Conservation (phyloP, 1,139 yeast genomes). For the Kodamaea arcana region DNA sequence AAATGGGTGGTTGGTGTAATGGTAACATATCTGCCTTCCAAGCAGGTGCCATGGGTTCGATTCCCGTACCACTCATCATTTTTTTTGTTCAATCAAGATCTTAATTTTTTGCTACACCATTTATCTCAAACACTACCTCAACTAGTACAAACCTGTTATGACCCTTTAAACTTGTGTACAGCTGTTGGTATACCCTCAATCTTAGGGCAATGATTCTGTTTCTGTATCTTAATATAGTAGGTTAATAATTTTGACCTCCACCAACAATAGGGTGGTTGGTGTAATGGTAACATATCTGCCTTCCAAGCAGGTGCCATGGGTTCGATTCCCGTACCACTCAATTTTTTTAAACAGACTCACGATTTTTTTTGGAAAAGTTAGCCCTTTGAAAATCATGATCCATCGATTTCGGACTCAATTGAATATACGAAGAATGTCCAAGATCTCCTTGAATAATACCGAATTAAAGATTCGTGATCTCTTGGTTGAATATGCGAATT, state of each 20-base stretch:
- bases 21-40: slow-evolving; percentile 65
- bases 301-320: slow-evolving; percentile 82
- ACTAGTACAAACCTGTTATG: no score
- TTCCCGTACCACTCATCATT: slow-evolving; percentile 66
- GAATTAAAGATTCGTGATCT: slow-evolving; percentile 47
- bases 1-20: slow-evolving; percentile 47
- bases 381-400: background rate
- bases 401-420: background rate
- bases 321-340: slow-evolving; percentile 82
- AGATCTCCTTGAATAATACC: slow-evolving; percentile 38
- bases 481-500: slow-evolving; percentile 40
- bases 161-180: no score
- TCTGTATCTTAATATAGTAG: background rate
- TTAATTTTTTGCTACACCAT: no score
- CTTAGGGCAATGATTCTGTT: no score
- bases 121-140: no score
- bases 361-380: background rate
- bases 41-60: slow-evolving; percentile 81
- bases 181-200: no score
- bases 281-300: slow-evolving; percentile 58
- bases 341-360: slow-evolving; percentile 19
- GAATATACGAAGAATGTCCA: slow-evolving; percentile 3
- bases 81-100: no score
- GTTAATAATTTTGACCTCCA: background rate
- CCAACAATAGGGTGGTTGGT: slow-evolving; percentile 41